Conservation (phyloP, 2,329 filamentous ascomycete species). For the Xylariaceae sp. region DNA sequence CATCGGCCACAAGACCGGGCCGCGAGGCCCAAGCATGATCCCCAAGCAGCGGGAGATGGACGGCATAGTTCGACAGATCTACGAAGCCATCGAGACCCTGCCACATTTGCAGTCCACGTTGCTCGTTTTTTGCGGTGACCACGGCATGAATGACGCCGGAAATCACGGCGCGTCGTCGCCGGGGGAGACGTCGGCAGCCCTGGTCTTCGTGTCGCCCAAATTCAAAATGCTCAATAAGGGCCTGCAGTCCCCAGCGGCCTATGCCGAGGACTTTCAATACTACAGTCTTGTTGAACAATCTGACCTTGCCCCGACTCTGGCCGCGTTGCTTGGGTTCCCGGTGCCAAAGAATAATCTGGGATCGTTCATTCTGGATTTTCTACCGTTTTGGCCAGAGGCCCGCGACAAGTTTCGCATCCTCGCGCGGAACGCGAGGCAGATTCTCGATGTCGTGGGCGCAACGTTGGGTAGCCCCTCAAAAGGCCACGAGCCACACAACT, state of each 20-base stretch:
- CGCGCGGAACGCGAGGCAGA: conserved; percentile 71
- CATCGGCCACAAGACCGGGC: conserved; percentile 94
- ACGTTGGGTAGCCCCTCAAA: conserved; percentile 50
- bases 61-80: conserved; percentile 67
- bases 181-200: conserved; percentile 86
- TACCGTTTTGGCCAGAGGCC: conserved; percentile 60
- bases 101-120: conserved; percentile 69
- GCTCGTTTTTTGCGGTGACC: conserved; percentile 82
- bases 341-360: conserved; percentile 86
- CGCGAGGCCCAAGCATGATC: conserved; percentile 80
- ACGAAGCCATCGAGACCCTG: conserved; percentile 62
- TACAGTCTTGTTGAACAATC: conserved; percentile 87
- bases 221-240: conserved; percentile 48
- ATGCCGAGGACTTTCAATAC: conserved; percentile 68
- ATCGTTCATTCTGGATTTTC: conserved; percentile 71
- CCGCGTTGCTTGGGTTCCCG: conserved; percentile 78
- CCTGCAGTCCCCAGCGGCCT: conserved; percentile 45
- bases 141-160: conserved; percentile 99
- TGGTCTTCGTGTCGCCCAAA: conserved; percentile 86
- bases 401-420: conserved; percentile 55
- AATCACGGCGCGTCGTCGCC: conserved; percentile 93
- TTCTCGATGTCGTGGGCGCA: conserved; percentile 67
- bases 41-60: conserved; percentile 96
- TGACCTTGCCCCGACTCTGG: conserved; percentile 84
- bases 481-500: conserved; percentile 15